Base-by-base conservation (phyloP, 495 filamentous ascomycete genomes). In the Aspergillus cristatus region DNA sequence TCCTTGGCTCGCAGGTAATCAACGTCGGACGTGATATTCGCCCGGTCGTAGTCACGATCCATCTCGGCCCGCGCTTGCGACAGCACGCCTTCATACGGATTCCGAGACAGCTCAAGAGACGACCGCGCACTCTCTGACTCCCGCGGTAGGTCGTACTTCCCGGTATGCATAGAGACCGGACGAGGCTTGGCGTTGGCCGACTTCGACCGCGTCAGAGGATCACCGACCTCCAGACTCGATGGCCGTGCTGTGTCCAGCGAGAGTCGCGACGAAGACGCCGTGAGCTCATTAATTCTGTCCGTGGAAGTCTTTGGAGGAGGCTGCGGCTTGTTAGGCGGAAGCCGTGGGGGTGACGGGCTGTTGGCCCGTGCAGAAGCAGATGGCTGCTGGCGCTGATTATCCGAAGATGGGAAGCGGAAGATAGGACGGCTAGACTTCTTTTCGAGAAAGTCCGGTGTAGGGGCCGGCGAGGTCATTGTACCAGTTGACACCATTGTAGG, bases 401-500 rank as follows among this genome's bases (percentile, higher is more conserved):
- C 71, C 8, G 67, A 59, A 25, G 73, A 53, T 5, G 78, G 73
- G 53, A 84, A 81, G 34, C 74, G 70, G 44, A 81, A 73, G 25
- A 78, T 70, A n/a, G 75, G 74, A 18, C 72, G 72, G 37, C 38
- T 53, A 3, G 59, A 47, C 14, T 58, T 70, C 26, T 59, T 48
- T 41, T 71, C 64, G 15, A 57, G 44, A 43, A 64, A 51, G 14
- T 59, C 62, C 26, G 78, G 76, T 15, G 79, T 72, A n/a, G 75
- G 70, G 6, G 84, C 68, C 14, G 76, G 82, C 16, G 80, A 82
- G 17, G 90, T 94, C 84, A 93, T 94, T 2, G 86, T 94, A 22
- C 89, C 91, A 10, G 81, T 91, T 2, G 91, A 96, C n/a, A 94
- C 79, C 81, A 91, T 94, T 5, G 50, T 41, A 4, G 81, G 78